Conservation (phyloP, 441 rosid species). For the Erodium chrysanthum region DNA sequence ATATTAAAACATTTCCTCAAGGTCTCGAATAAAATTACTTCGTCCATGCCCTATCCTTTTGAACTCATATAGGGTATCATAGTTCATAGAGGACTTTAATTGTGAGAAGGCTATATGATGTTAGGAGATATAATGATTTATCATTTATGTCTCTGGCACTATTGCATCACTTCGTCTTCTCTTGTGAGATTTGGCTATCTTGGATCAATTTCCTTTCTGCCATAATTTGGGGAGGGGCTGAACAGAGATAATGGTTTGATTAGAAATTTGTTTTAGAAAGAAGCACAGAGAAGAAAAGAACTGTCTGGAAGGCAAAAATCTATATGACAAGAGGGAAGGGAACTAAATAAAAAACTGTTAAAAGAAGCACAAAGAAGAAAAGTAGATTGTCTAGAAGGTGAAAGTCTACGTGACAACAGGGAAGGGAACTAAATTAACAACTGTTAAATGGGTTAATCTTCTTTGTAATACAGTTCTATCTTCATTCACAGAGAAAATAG, state of each 20-base stretch:
- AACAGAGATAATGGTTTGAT: not conserved
- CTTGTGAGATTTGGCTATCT: too few relatives aligned
- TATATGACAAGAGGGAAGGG: not conserved
- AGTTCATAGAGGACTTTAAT: not conserved
- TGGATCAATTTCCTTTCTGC: too few relatives aligned
- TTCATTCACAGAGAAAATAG: not conserved
- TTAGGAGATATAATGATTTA: not conserved
- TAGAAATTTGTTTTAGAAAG: not conserved
- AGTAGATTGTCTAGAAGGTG: not conserved
- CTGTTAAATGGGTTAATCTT: not conserved
- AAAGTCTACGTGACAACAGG: not conserved
- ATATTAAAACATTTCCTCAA: not conserved
- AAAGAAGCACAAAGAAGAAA: not conserved
- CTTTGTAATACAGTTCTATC: not conserved
- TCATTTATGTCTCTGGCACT: not conserved
- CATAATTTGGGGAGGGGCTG: too few relatives aligned
- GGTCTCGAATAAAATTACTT: not conserved
- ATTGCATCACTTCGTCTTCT: too few relatives aligned
- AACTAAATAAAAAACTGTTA: not conserved
- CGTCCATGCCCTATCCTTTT: not conserved
- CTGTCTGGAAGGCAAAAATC: not conserved
- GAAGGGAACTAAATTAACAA: not conserved
- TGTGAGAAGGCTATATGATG: not conserved
- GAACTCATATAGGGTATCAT: not conserved
- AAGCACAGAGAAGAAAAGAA: not conserved